Conservation (phyloP, 2,329 filamentous ascomycete species). For the Teratosphaeriaceae sp. region DNA sequence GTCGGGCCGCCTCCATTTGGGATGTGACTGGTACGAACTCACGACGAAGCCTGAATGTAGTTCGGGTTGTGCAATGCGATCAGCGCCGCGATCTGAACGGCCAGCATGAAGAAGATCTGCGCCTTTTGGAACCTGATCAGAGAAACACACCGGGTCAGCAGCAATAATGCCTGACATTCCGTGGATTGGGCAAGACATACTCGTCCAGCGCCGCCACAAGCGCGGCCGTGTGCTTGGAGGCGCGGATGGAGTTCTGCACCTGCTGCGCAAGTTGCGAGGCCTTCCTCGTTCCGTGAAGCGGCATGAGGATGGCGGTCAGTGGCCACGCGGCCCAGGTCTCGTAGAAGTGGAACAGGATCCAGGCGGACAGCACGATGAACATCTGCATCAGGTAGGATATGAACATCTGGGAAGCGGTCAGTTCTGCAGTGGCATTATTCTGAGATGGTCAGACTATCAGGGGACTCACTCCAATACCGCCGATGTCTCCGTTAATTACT, state of each 20-base stretch:
- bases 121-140: constrained; percentile 11
- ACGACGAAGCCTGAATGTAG: constrained; percentile 8
- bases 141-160: background rate
- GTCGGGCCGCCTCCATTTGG: too few species aligned
- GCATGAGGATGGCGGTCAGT: background rate
- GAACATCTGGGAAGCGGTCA: constrained; percentile 13
- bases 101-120: constrained; percentile 16
- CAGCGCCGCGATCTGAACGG: constrained; percentile 12
- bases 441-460: constrained; percentile 1
- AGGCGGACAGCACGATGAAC: constrained; percentile 9
- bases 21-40: too few species aligned
- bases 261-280: constrained; percentile 1
- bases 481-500: constrained; percentile 13
- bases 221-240: background rate
- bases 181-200: too few species aligned
- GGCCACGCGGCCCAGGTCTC: constrained; percentile 8
- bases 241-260: constrained; percentile 4
- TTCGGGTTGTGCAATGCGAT: constrained; percentile 11
- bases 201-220: background rate
- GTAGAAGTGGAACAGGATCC: constrained; percentile 10
- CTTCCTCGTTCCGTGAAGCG: background rate
- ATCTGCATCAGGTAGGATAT: constrained; percentile 14
- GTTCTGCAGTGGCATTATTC: too few species aligned
- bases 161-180: too few species aligned
- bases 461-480: constrained; percentile 11